Percentiles rank a stretch among this genome's conserved stretches.
Evolutionary conservation across 768 basidiomycete genomes (phyloP).

Genomic region (Lentinula lateritia): DNA sequence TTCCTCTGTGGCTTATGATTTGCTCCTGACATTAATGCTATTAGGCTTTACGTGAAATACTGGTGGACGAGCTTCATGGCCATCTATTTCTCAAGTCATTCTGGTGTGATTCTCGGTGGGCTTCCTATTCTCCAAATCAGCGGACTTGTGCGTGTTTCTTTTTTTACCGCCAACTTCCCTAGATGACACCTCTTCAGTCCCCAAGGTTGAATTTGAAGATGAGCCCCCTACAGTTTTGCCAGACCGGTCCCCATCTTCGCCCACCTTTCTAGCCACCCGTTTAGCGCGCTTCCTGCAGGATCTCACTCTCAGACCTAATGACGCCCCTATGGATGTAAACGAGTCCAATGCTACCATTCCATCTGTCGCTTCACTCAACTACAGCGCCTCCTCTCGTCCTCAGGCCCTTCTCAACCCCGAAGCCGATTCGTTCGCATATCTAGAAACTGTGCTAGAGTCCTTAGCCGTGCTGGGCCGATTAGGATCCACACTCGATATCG

Average conservation of each 20-base stretch:
- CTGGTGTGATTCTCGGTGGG: constrained; percentile 94
- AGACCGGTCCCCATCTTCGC: constrained; percentile 33
- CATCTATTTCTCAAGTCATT: constrained; percentile 97
- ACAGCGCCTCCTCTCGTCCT: neutral
- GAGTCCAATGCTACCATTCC: constrained; percentile 21
- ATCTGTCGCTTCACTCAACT: neutral
- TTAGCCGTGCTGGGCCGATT: constrained; percentile 87
- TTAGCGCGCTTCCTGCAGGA: constrained; percentile 60
- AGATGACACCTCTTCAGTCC: constrained; percentile 36
- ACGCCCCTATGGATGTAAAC: constrained; percentile 65
- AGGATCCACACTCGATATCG: constrained; percentile 74
- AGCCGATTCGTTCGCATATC: constrained; percentile 86
- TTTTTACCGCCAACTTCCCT: constrained; percentile 1
- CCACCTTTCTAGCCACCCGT: constrained; percentile 38
- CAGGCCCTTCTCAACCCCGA: constrained; percentile 61
- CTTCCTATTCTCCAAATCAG: constrained; percentile 76
- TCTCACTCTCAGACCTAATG: constrained; percentile 69
- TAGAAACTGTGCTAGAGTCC: constrained; percentile 91
- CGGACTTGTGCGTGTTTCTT: constrained; percentile 50
- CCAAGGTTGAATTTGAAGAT: constrained; percentile 59
- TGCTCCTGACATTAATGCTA: constrained; percentile 3
- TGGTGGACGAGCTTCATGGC: constrained; percentile 92
- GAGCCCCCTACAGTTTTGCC: constrained; percentile 27
- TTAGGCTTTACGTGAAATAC: constrained; percentile 86
- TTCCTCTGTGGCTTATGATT: neutral